phyloP scores from a whole-genome alignment of 1,284 basidiomycete genomes.

The Ustilago curta region DNA sequence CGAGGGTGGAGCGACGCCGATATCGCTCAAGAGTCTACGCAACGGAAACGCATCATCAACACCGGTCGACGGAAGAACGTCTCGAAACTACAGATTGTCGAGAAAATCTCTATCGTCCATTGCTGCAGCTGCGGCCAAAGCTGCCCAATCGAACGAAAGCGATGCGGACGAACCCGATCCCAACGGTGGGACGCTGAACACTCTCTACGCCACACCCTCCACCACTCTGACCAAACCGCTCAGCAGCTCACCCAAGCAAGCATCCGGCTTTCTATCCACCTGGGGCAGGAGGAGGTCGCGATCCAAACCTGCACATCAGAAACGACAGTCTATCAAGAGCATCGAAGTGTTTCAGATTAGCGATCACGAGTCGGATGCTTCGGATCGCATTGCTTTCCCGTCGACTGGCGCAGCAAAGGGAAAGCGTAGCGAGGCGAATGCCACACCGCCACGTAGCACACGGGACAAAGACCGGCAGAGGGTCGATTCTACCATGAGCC shows the following conservation, averaged over 20 bases:
- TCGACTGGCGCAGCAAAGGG: not conserved
- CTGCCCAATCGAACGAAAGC: not conserved
- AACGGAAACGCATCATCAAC: slow-evolving; percentile 14
- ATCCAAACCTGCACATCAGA: slow-evolving; percentile 26
- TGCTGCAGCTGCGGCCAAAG: slow-evolving; percentile 13
- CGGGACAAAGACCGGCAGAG: slow-evolving; percentile 18
- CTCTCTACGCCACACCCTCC: slow-evolving; percentile 30
- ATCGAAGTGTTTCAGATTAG: slow-evolving; percentile 48
- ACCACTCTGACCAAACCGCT: slow-evolving; percentile 22
- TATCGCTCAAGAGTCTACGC: not conserved
- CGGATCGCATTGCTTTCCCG: slow-evolving; percentile 8
- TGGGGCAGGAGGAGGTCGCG: slow-evolving; percentile 20
- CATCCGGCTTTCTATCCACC: slow-evolving; percentile 24
- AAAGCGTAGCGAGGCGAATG: not conserved
- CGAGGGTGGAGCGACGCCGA: not conserved
- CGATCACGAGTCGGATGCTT: slow-evolving; percentile 15
- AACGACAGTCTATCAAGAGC: slow-evolving; percentile 44
- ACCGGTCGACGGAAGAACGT: not conserved
- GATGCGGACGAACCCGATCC: slow-evolving; percentile 13
- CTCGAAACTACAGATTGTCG: slow-evolving; percentile 20
- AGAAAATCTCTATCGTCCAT: slow-evolving; percentile 30
- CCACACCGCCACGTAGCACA: slow-evolving; percentile 3
- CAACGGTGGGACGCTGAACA: slow-evolving; percentile 37
- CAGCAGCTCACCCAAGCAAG: slow-evolving; percentile 21
- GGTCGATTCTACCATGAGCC: slow-evolving; percentile 40